Evolutionary conservation across 805 yeast genomes (phyloP), one percentile per base, ranked within the genome.

Genomic region (Nakazawaea holstii): DNA sequence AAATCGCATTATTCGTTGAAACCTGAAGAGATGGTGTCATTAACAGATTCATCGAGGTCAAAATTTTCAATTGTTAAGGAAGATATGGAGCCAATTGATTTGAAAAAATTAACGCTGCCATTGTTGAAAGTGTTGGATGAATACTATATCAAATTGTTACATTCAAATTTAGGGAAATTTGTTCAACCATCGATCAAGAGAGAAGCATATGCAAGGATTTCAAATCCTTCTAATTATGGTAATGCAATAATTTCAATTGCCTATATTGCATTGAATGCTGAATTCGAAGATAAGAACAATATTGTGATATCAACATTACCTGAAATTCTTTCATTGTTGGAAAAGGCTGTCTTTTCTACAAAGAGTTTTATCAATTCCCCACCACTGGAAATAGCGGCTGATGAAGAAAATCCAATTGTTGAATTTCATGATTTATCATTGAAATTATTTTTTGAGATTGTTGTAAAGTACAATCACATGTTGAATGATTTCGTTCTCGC

Each of bases 401-500:
- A 58, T 4, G 62, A 64, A 8, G 42, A 57, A 8, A 80, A 77
- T 54, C 62, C 76, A 45, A 69, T 85, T 26, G 71, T 74, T 1
- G 62, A 78, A 38, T 61, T 86, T 35, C 85, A 84, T 59, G 87
- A 84, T 51, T 67, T 84, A 54, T 69, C 87, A 1, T 72, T 84
- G 63, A 74, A 72, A 49, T 81, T 82, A 44, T 84, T 84, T 58
- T 76, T 79, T 57, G 80, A 80, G 50, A 70, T 85, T 39, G 83
- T 86, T 29, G 66, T 84, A 33, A 74, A 76, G 54, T 85, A 81
- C 61, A 82, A 83, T 58, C 74, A 70, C 37, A 71, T 79, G 40
- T 64, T 86, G 50, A 82, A 82, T 58, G 90, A 84, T 55, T 73
- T 85, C 53, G 72, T 79, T 26, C 66, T 86, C 39, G 73, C 78